Evolutionary conservation across 2,329 filamentous ascomycete species (phyloP).

Genomic region (Talaromyces sp.): DNA sequence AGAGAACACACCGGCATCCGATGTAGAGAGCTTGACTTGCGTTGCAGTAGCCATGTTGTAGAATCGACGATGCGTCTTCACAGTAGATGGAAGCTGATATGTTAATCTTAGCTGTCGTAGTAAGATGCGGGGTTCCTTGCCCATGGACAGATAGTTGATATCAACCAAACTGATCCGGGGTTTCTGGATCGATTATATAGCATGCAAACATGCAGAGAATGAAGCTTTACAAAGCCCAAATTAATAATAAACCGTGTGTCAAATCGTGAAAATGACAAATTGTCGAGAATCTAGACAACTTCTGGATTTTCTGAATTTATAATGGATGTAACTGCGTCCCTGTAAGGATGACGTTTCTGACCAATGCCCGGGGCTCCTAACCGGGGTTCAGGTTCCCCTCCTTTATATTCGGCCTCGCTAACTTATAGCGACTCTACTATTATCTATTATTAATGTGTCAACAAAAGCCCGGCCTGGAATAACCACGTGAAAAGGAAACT

Average conservation of each 20-base stretch:
- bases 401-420: too few relatives aligned
- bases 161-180: too few relatives aligned
- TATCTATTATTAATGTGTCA: too few relatives aligned
- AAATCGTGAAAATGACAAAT: neutral
- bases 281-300: neutral
- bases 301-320: neutral
- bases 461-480: too few relatives aligned
- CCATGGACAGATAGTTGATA: neutral
- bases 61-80: neutral
- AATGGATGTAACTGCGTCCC: too few relatives aligned
- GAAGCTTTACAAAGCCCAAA: neutral
- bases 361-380: too few relatives aligned
- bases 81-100: neutral
- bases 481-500: too few relatives aligned
- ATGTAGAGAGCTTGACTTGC: slow-evolving; percentile 42
- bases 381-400: too few relatives aligned
- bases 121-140: neutral
- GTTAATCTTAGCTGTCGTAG: neutral
- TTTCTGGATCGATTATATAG: neutral
- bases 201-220: neutral
- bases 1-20: slow-evolving; percentile 45
- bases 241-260: neutral
- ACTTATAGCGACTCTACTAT: too few relatives aligned
- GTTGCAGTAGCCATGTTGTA: slow-evolving; percentile 47
- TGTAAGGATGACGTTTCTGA: too few relatives aligned